A percentile compares a stretch with the other conserved stretches of the same genome.
These are phyloP conservation scores for Monilinia fructicola DNA, from an alignment of 2,329 filamentous ascomycete genomes.

Conservation along the genomic window DNA sequence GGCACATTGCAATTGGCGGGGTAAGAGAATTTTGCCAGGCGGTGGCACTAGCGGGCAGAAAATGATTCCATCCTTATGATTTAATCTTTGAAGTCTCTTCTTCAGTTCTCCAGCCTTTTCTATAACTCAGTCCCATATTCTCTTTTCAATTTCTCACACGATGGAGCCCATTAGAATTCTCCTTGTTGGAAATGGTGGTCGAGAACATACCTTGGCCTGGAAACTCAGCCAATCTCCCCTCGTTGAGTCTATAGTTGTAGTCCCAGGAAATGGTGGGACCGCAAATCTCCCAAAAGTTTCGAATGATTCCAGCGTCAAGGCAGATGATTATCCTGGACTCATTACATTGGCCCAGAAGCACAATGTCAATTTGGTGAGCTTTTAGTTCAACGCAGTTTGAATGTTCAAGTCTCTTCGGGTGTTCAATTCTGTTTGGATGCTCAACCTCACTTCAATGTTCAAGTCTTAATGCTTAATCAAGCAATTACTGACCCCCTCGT, in stretches of 20 bases:
- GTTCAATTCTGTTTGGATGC: background rate
- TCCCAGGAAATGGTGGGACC: constrained; percentile 86
- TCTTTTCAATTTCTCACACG: background rate
- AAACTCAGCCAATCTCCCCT: constrained; percentile 80
- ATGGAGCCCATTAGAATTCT: constrained; percentile 58
- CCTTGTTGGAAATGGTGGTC: constrained; percentile 88
- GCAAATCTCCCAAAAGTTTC: constrained; percentile 65
- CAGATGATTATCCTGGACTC: constrained; percentile 73
- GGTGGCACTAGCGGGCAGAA: constrained; percentile 20
- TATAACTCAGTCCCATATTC: background rate
- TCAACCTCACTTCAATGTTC: background rate
- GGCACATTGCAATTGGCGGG: constrained; percentile 5
- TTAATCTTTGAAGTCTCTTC: constrained; percentile 8
- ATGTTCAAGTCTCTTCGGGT: background rate
- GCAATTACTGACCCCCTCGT: background rate
- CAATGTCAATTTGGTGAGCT: constrained; percentile 61
- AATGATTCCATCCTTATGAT: constrained; percentile 13
- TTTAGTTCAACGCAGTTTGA: background rate
- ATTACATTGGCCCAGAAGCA: constrained; percentile 73
- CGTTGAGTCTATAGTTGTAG: constrained; percentile 71
- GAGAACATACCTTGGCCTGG: constrained; percentile 94
- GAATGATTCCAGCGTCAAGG: constrained; percentile 66
- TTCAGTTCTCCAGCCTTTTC: background rate
- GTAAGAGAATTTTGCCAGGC: constrained; percentile 14
- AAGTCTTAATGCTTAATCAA: background rate